phyloP scores from a whole-genome alignment of 2,329 filamentous ascomycete genomes.

The Penicillium brasilianum region DNA sequence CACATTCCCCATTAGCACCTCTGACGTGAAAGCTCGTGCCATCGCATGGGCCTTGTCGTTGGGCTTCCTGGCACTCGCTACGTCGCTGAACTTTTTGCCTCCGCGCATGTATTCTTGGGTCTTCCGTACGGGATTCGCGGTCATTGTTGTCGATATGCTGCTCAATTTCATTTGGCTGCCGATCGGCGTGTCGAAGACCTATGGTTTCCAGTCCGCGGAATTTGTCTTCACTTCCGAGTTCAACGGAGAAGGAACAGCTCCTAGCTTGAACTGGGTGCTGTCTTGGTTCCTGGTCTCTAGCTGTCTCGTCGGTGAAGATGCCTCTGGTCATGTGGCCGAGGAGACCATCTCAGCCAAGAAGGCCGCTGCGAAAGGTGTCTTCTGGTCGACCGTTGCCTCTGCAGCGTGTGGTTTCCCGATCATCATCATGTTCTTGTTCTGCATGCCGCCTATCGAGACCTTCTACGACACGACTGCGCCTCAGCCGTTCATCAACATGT shows the following conservation, averaged over 20 bases:
- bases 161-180: conserved; percentile 56
- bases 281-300: conserved; percentile 36
- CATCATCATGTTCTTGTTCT: conserved; percentile 38
- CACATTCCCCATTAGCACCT: conserved; percentile 45
- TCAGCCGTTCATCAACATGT: conserved; percentile 36
- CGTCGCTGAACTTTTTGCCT: conserved; percentile 41
- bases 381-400: conserved; percentile 38
- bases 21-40: conserved; percentile 49
- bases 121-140: conserved; percentile 49
- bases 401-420: conserved; percentile 38
- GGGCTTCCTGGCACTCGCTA: conserved; percentile 37
- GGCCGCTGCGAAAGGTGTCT: conserved; percentile 36
- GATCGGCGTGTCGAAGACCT: conserved; percentile 51
- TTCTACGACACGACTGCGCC: conserved; percentile 37
- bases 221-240: conserved; percentile 53
- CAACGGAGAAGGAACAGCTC: conserved; percentile 27
- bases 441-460: conserved; percentile 38
- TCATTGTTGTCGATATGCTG: conserved; percentile 52
- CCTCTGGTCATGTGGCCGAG: conserved; percentile 38
- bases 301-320: conserved; percentile 37
- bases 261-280: conserved; percentile 36
- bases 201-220: conserved; percentile 52
- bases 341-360: conserved; percentile 39
- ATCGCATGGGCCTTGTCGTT: conserved; percentile 52
- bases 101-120: conserved; percentile 49